Conservation (phyloP, 2,329 filamentous ascomycete species). For the Exophiala calicioides region DNA sequence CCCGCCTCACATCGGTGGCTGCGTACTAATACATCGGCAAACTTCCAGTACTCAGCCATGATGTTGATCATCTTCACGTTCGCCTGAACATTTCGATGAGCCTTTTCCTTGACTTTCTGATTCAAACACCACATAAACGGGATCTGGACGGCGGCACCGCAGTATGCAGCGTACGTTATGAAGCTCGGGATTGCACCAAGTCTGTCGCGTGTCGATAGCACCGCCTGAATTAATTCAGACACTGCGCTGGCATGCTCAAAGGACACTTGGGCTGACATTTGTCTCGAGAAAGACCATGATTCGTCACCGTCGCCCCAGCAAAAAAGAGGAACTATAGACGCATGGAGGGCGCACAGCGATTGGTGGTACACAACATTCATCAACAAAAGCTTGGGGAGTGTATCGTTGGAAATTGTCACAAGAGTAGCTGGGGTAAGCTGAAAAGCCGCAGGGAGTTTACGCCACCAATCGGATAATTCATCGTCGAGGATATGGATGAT, state of each 20-base stretch:
- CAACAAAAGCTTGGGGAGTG: conserved; percentile 9
- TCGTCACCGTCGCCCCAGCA: conserved; percentile 9
- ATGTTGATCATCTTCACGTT: conserved; percentile 11
- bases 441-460: conserved; percentile 4
- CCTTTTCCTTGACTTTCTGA: neutral
- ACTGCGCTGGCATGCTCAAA: conserved; percentile 10
- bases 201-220: neutral
- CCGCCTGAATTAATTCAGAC: conserved; percentile 7
- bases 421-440: conserved; percentile 1
- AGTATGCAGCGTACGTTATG: conserved; percentile 14
- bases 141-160: conserved; percentile 12
- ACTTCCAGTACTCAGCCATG: conserved; percentile 16
- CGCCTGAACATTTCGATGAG: conserved; percentile 6
- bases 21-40: conserved; percentile 12
- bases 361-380: conserved; percentile 14
- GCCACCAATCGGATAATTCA: conserved; percentile 9
- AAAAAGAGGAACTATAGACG: conserved; percentile 16
- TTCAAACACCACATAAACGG: conserved; percentile 10
- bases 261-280: conserved; percentile 13
- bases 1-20: too few relatives aligned
- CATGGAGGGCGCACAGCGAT: conserved; percentile 15
- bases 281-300: conserved; percentile 6
- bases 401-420: neutral
- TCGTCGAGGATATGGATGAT: conserved; percentile 15
- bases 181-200: conserved; percentile 12